A percentile compares a stretch with the other conserved stretches of the same genome.
Evolutionary conservation across 805 yeast species (phyloP).

Genomic region (Ogataea allantospora): DNA sequence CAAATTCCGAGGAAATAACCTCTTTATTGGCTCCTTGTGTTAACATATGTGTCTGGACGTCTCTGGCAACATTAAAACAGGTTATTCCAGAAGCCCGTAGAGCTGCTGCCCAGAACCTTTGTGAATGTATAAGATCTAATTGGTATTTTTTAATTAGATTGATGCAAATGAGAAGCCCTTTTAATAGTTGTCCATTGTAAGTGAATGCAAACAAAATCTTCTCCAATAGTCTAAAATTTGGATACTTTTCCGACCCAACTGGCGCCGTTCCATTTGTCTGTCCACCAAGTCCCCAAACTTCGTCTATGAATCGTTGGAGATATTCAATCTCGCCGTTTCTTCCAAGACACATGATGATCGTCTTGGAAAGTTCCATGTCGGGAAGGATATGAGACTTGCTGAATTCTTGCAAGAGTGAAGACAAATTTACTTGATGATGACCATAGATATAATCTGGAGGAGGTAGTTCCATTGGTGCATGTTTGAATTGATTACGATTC

Average conservation of each 20-base stretch:
- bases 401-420: slow-evolving; percentile 20
- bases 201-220: slow-evolving; percentile 32
- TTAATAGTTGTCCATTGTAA: slow-evolving; percentile 28
- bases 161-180: slow-evolving; percentile 29
- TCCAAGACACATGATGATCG: slow-evolving; percentile 31
- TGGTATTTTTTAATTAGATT: slow-evolving; percentile 25
- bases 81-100: slow-evolving; percentile 27
- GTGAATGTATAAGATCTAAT: slow-evolving; percentile 19
- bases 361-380: slow-evolving; percentile 21
- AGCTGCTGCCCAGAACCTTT: slow-evolving; percentile 28
- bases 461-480: slow-evolving; percentile 12
- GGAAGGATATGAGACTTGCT: slow-evolving; percentile 20
- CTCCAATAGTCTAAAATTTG: slow-evolving; percentile 25
- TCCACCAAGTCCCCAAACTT: slow-evolving; percentile 29
- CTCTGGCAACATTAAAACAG: slow-evolving; percentile 21
- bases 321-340: slow-evolving; percentile 25
- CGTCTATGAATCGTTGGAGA: slow-evolving; percentile 25
- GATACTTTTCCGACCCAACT: slow-evolving; percentile 23
- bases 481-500: slow-evolving; percentile 21
- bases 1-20: slow-evolving; percentile 8
- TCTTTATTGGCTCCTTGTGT: slow-evolving; percentile 13
- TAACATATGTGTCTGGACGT: slow-evolving; percentile 20
- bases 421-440: slow-evolving; percentile 14
- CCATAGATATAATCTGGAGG: slow-evolving; percentile 15
- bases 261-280: slow-evolving; percentile 4